These are phyloP conservation scores for Pleurotus giganteus DNA, from an alignment of 768 basidiomycete genomes.

Conservation along the genomic window DNA sequence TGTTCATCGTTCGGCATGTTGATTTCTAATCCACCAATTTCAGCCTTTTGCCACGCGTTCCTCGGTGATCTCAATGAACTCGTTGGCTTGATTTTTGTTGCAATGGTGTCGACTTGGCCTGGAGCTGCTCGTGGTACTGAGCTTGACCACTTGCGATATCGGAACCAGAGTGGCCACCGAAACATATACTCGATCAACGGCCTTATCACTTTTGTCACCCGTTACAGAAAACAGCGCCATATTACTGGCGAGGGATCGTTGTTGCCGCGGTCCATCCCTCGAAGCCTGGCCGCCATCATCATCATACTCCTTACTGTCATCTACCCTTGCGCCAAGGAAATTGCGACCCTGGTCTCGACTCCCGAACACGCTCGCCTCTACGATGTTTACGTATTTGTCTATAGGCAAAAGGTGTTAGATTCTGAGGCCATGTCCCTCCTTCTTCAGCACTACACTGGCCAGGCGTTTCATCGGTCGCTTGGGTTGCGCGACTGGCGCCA, in stretches of 20 bases:
- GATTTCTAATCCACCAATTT: not conserved
- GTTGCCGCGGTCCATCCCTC: not conserved
- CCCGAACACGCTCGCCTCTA: not conserved
- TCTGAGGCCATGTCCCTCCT: not conserved
- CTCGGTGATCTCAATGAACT: constrained; percentile 11
- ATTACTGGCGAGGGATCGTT: not conserved
- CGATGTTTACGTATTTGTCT: constrained; percentile 5
- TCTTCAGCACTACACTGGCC: not conserved
- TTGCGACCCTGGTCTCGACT: not conserved
- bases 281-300: not conserved
- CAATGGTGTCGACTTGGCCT: constrained; percentile 14
- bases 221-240: constrained; percentile 15
- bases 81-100: constrained; percentile 9
- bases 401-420: not conserved
- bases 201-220: constrained; percentile 7
- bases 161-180: not conserved
- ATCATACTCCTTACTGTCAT: constrained; percentile 8
- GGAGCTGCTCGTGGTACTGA: constrained; percentile 17
- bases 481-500: constrained; percentile 6
- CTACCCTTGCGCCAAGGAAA: constrained; percentile 4
- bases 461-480: not conserved
- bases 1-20: no score
- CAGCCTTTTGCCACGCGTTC: not conserved
- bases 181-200: constrained; percentile 19
- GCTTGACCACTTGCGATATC: constrained; percentile 13